Evolutionary conservation across 164 flowering plant species (phyloP).

Genomic region (Piper betle): DNA sequence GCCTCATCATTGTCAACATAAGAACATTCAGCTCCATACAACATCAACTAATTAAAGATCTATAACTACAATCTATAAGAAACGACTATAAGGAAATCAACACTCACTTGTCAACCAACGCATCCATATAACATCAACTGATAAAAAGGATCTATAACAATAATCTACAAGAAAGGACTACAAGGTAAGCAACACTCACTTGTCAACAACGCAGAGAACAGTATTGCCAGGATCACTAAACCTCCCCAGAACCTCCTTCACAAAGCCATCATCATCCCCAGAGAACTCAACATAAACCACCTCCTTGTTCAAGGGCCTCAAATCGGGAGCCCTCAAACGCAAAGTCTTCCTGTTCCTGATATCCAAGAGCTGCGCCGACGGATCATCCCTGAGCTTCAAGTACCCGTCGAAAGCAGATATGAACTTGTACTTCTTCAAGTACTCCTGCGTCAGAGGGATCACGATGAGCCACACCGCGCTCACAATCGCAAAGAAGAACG

Average conservation of each 20-base stretch:
- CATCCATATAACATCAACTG: too few relatives aligned
- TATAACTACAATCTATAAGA: too few relatives aligned
- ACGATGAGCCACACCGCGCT: slow-evolving; percentile 75
- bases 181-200: slow-evolving; percentile 28
- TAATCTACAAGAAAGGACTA: too few relatives aligned
- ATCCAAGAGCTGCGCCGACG: slow-evolving; percentile 53
- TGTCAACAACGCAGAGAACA: slow-evolving; percentile 55
- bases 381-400: slow-evolving; percentile 52
- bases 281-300: slow-evolving; percentile 35
- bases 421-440: slow-evolving; percentile 50
- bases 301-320: slow-evolving; percentile 44
- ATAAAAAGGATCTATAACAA: too few relatives aligned
- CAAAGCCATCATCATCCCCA: slow-evolving; percentile 53
- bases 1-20: too few relatives aligned
- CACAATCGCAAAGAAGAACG: slow-evolving; percentile 70
- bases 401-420: slow-evolving; percentile 59
- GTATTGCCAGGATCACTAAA: slow-evolving; percentile 50
- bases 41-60: too few relatives aligned
- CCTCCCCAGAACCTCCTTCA: slow-evolving; percentile 42
- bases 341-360: slow-evolving; percentile 49
- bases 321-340: slow-evolving; percentile 54
- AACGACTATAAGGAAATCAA: too few relatives aligned
- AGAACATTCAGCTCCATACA: too few relatives aligned
- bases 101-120: neutral
- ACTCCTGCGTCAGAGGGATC: slow-evolving; percentile 50